Percentiles rank a stretch among this genome's conserved stretches.
phyloP scores from a whole-genome alignment of 345 rosid genomes.

The Salix caprea region DNA sequence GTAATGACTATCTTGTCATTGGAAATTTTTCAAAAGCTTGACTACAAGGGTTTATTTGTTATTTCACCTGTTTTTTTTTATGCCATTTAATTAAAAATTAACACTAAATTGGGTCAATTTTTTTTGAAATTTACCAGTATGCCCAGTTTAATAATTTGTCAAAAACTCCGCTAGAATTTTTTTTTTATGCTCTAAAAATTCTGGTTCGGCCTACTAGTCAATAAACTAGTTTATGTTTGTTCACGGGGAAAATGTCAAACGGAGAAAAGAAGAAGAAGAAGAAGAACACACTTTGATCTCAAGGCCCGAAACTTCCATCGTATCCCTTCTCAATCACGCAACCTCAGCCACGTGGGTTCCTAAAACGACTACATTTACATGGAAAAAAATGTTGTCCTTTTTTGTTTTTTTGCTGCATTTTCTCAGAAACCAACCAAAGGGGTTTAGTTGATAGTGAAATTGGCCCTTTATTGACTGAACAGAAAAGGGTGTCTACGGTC shows the following conservation, averaged over 20 bases:
- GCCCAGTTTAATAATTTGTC: too few species aligned
- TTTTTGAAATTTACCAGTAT: too few species aligned
- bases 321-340: not conserved
- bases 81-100: too few species aligned
- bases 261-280: not conserved
- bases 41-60: too few species aligned
- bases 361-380: not conserved
- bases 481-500: conserved; percentile 27
- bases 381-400: not conserved
- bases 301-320: not conserved
- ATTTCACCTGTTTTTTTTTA: too few species aligned
- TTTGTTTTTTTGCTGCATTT: not conserved
- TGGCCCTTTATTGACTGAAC: not conserved
- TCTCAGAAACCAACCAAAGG: not conserved
- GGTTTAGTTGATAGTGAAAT: not conserved
- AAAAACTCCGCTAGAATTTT: too few species aligned
- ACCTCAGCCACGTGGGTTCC: not conserved
- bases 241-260: not conserved
- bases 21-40: too few species aligned
- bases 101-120: too few species aligned
- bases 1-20: too few species aligned
- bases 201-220: too few species aligned
- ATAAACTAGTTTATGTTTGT: not conserved
- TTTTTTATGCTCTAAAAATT: too few species aligned
- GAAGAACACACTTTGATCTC: not conserved